A percentile compares a stretch with the other conserved stretches of the same genome.
Evolutionary conservation across 2,329 filamentous ascomycete genomes (phyloP).

Genomic region (Ophiostoma ulmi): DNA sequence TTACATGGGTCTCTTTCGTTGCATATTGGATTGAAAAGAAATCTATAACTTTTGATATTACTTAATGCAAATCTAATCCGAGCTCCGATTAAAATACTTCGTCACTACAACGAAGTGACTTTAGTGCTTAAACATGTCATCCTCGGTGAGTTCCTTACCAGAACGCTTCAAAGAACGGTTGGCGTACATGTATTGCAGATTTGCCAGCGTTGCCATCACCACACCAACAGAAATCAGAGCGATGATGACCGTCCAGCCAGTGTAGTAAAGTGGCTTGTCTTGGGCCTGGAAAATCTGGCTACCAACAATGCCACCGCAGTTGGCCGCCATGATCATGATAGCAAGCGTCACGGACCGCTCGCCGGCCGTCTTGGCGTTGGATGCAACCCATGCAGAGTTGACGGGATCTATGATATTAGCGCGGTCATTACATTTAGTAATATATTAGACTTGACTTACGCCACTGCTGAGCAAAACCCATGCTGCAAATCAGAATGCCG

Average conservation of each 20-base stretch:
- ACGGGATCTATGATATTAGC: constrained; percentile 27
- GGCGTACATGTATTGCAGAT: not conserved
- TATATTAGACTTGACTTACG: not conserved
- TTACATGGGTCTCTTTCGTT: too few relatives aligned
- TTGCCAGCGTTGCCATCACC: not conserved
- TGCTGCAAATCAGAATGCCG: not conserved
- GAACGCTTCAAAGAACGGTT: not conserved
- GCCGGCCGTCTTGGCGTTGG: constrained; percentile 18
- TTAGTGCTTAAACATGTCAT: not conserved
- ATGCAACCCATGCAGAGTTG: constrained; percentile 21
- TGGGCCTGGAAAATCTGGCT: constrained; percentile 21
- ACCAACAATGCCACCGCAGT: constrained; percentile 18
- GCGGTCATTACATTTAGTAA: not conserved
- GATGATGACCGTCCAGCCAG: constrained; percentile 15
- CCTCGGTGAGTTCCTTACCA: not conserved
- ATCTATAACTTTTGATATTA: not conserved
- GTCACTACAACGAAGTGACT: not conserved
- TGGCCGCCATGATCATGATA: constrained; percentile 23
- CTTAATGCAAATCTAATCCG: not conserved
- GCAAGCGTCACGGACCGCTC: constrained; percentile 21
- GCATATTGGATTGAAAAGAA: not conserved
- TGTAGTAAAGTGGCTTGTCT: constrained; percentile 18
- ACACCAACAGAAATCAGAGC: not conserved
- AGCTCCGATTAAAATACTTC: not conserved
- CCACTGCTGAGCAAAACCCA: constrained; percentile 8